phyloP scores from a whole-genome alignment of 2,329 filamentous ascomycete genomes.

The Colletotrichum sansevieriae region DNA sequence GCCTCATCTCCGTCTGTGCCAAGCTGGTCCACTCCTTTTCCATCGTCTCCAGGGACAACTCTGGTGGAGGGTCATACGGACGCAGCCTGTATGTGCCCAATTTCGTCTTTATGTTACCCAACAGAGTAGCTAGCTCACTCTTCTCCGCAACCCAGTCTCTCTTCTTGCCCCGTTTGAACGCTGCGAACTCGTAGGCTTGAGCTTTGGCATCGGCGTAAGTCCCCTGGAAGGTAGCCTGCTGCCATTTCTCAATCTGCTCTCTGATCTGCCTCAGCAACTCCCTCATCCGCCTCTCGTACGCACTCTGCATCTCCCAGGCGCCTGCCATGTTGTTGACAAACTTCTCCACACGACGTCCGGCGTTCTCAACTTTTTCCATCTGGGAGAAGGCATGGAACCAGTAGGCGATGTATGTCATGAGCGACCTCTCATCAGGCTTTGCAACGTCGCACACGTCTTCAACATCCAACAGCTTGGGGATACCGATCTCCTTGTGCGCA shows the following conservation, averaged over 20 bases:
- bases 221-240: conserved; percentile 85
- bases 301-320: conserved; percentile 99
- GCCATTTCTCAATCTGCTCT: conserved; percentile 81
- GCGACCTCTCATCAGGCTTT: conserved; percentile 93
- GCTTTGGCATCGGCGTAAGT: conserved; percentile 93
- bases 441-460: conserved; percentile 98
- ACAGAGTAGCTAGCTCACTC: conserved; percentile 89
- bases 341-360: conserved; percentile 94
- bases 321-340: conserved; percentile 99
- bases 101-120: conserved; percentile 99
- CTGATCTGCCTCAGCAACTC: conserved; percentile 82
- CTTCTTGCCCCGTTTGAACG: conserved; percentile 93
- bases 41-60: conserved; percentile 84
- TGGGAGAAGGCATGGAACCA: conserved; percentile 99
- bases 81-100: conserved; percentile 92
- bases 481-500: conserved; percentile 94
- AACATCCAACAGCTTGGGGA: conserved; percentile 93
- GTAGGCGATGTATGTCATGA: conserved; percentile 99
- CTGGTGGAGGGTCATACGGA: conserved; percentile 89
- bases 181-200: conserved; percentile 83
- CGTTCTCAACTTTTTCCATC: conserved; percentile 98
- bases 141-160: conserved; percentile 98
- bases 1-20: conserved; percentile 85
- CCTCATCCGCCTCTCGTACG: conserved; percentile 91
- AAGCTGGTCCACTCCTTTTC: conserved; percentile 86